Percentiles rank a stretch among this genome's conserved stretches.
Evolutionary conservation across 139 green algal genomes (phyloP).

Genomic region (Ettlia oleoabundans): DNA sequence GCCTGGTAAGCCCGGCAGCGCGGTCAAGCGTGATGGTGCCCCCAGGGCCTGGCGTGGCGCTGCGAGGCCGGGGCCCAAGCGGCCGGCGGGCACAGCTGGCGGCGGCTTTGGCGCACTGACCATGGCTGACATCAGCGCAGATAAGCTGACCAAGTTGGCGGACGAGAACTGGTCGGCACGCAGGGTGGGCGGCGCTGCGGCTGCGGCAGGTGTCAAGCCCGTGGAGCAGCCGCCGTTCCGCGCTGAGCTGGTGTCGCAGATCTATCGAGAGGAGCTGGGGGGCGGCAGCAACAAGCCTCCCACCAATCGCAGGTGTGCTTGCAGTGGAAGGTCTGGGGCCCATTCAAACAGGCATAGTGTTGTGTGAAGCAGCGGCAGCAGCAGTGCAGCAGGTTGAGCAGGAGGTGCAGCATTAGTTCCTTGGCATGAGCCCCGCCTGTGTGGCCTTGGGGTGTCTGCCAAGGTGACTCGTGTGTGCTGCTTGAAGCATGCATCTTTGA

Average conservation of each 20-base stretch:
- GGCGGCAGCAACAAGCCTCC: conserved; percentile 47
- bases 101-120: conserved; percentile 21
- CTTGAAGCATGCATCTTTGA: too few relatives aligned
- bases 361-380: too few relatives aligned
- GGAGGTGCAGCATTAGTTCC: too few relatives aligned
- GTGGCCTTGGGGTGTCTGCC: too few relatives aligned
- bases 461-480: too few relatives aligned
- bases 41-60: not conserved
- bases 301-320: not conserved
- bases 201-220: not conserved
- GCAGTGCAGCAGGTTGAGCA: too few relatives aligned
- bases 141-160: conserved; percentile 60
- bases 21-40: not conserved
- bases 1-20: not conserved
- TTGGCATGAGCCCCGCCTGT: too few relatives aligned
- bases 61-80: not conserved
- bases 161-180: conserved; percentile 55
- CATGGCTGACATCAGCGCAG: conserved; percentile 30
- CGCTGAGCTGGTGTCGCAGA: conserved; percentile 63
- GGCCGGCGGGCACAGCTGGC: not conserved
- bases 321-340: too few relatives aligned
- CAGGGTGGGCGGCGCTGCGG: too few relatives aligned
- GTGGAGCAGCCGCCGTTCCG: conserved; percentile 56
- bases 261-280: conserved; percentile 74
- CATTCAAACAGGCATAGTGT: too few relatives aligned